Evolutionary conservation across 352 stramenopile species (phyloP).

Genomic region (Phytophthora fragariaefolia): DNA sequence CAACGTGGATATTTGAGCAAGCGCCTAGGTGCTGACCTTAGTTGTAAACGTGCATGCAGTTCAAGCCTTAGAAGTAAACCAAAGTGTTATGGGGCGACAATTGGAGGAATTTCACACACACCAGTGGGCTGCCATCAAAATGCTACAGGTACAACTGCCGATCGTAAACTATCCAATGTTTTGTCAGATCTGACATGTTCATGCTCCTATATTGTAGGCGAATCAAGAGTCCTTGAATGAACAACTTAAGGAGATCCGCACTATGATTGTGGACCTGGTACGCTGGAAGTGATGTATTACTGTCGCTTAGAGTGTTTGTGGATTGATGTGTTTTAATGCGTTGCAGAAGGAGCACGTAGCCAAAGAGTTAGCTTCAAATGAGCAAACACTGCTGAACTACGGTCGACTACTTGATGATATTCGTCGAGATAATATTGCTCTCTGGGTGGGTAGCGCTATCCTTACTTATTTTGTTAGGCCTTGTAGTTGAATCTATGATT

Average conservation of each 20-base stretch:
- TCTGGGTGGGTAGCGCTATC: constrained; percentile 55
- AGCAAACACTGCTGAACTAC: constrained; percentile 43
- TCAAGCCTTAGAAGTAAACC: constrained; percentile 75
- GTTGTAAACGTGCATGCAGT: constrained; percentile 38
- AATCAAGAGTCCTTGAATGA: constrained; percentile 58
- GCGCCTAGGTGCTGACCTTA: not conserved
- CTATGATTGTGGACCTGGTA: constrained; percentile 59
- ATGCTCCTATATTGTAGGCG: constrained; percentile 30
- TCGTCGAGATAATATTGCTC: constrained; percentile 56
- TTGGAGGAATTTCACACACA: constrained; percentile 66
- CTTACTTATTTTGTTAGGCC: too few species aligned
- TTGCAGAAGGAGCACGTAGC: constrained; percentile 47
- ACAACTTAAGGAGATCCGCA: constrained; percentile 63
- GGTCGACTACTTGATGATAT: constrained; percentile 47
- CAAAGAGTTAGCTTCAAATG: constrained; percentile 39
- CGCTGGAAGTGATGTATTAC: not conserved
- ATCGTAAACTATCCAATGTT: not conserved
- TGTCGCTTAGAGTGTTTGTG: not conserved
- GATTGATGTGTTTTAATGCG: constrained; percentile 4
- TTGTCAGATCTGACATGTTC: too few species aligned
- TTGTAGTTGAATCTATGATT: too few species aligned
- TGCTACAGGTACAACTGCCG: constrained; percentile 44
- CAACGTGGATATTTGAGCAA: not conserved
- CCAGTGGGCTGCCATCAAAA: constrained; percentile 43
- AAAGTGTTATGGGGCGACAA: constrained; percentile 58